Conservation (phyloP, 331 rosid species). For the Malus hybrid region DNA sequence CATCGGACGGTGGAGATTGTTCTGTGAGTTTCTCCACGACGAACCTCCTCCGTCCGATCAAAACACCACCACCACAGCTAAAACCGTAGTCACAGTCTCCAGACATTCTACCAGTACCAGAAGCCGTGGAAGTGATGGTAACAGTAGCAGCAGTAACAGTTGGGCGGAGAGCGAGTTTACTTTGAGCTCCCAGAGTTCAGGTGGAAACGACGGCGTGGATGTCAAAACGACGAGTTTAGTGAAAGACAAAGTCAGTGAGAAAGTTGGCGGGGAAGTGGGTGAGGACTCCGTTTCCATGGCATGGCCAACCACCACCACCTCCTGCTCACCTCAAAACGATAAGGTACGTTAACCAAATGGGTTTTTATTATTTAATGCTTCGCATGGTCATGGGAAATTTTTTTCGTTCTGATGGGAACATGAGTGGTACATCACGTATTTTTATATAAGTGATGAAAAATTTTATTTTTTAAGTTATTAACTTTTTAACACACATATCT, state of each 20-base stretch:
- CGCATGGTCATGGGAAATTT: not conserved
- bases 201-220: slow-evolving; percentile 21
- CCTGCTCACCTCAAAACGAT: slow-evolving; percentile 1
- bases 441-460: too few species aligned
- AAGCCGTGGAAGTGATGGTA: not conserved
- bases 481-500: too few species aligned
- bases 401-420: too few species aligned
- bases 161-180: slow-evolving; percentile 54
- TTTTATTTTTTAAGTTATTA: too few species aligned
- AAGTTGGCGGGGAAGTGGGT: slow-evolving; percentile 21
- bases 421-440: too few species aligned
- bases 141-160: slow-evolving; percentile 24
- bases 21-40: slow-evolving; percentile 32
- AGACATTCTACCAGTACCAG: slow-evolving; percentile 6
- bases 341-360: slow-evolving; percentile 9
- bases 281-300: slow-evolving; percentile 26
- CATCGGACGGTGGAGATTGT: slow-evolving; percentile 32
- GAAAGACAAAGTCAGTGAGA: slow-evolving; percentile 7
- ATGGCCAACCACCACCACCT: not conserved
- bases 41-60: slow-evolving; percentile 21
- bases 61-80: not conserved
- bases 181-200: slow-evolving; percentile 20
- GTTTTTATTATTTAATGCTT: slow-evolving; percentile 11
- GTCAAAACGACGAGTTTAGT: not conserved
- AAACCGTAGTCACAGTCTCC: not conserved